Evolutionary conservation across 768 basidiomycete species (phyloP).

Genomic region (Trametes cingulata): DNA sequence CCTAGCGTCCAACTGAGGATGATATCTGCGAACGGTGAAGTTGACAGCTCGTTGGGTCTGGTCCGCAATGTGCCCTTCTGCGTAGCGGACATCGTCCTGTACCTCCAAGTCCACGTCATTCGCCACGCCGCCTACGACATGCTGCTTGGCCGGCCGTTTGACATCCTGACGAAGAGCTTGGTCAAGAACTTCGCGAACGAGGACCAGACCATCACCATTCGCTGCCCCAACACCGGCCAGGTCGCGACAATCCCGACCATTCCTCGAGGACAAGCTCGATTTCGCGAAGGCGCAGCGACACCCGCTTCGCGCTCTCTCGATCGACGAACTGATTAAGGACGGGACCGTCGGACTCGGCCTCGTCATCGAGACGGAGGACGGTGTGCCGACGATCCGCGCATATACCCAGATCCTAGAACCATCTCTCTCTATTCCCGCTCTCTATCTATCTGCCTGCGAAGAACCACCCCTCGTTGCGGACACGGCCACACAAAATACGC

Average conservation of each 20-base stretch:
- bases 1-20: constrained; percentile 4
- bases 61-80: constrained; percentile 1
- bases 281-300: neutral
- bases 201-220: constrained; percentile 11
- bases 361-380: too few relatives aligned
- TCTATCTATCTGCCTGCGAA: too few relatives aligned
- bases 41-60: constrained; percentile 12
- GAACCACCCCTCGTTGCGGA: too few relatives aligned
- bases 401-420: too few relatives aligned
- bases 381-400: too few relatives aligned
- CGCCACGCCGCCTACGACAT: constrained; percentile 7
- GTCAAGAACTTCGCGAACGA: constrained; percentile 4
- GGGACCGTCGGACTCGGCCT: neutral
- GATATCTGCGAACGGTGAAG: constrained; percentile 11
- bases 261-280: constrained; percentile 1
- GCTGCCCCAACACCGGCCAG: constrained; percentile 14
- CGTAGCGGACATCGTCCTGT: neutral
- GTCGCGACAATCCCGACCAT: constrained; percentile 3
- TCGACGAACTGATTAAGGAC: neutral
- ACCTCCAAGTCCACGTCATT: constrained; percentile 9
- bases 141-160: constrained; percentile 8
- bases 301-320: neutral
- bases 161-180: constrained; percentile 8
- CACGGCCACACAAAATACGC: too few relatives aligned
- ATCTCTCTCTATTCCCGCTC: too few relatives aligned